These are phyloP conservation scores for Aspergillus puulaauensis DNA, from an alignment of 2,329 filamentous ascomycete genomes.

Conservation along the genomic window DNA sequence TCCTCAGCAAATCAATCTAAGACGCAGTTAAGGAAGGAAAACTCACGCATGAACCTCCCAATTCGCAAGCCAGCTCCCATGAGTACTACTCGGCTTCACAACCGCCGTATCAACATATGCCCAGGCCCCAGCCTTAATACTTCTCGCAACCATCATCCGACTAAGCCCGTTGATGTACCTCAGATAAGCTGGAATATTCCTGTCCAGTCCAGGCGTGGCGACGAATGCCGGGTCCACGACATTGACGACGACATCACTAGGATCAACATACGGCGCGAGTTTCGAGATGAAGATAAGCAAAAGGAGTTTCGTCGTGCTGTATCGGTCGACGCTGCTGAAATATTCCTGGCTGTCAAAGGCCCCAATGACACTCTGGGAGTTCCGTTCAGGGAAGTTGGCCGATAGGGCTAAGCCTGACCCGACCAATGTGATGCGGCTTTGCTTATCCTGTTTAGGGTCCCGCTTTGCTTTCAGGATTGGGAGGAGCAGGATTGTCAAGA, in stretches of 20 bases:
- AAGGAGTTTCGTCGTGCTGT: not conserved
- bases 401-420: not conserved
- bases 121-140: not conserved
- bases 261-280: not conserved
- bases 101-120: not conserved
- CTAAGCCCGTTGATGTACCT: not conserved
- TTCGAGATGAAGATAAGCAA: not conserved
- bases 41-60: not conserved
- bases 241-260: not conserved
- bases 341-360: not conserved
- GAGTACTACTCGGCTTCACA: not conserved
- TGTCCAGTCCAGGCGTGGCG: not conserved
- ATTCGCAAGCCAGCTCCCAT: not conserved
- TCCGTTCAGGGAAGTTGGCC: not conserved
- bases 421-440: not conserved
- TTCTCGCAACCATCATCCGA: not conserved
- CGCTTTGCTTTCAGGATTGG: constrained; percentile 19
- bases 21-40: not conserved
- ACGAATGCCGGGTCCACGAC: not conserved
- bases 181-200: not conserved
- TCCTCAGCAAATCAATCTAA: not conserved
- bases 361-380: not conserved
- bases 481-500: constrained; percentile 21
- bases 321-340: not conserved
- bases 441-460: not conserved